Percentiles rank a stretch among this genome's conserved stretches.
Conservation (phyloP, 768 basidiomycete genomes). For the Clavulina sp. region DNA sequence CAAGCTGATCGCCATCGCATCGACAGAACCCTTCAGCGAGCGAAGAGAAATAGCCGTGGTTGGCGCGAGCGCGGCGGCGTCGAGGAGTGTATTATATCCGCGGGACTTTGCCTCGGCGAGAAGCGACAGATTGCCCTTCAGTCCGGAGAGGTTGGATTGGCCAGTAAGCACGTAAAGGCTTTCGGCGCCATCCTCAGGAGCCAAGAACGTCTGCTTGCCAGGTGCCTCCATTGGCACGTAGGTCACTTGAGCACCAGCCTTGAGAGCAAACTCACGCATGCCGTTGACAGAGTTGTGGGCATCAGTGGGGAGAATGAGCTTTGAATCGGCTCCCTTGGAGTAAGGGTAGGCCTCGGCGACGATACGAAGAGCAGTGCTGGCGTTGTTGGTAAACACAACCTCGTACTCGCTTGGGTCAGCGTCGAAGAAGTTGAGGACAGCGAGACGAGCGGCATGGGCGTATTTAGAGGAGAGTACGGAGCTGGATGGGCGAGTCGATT, state of each 20-base stretch:
- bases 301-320: conserved; percentile 53
- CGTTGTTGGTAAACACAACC: conserved; percentile 68
- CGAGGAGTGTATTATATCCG: conserved; percentile 60
- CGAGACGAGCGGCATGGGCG: conserved; percentile 49
- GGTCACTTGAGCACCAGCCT: background rate
- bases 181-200: background rate
- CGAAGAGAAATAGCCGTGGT: conserved; percentile 47
- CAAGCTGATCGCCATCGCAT: conserved; percentile 70
- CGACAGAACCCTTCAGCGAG: conserved; percentile 35
- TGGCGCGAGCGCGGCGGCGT: conserved; percentile 66
- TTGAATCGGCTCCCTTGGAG: conserved; percentile 27
- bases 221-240: background rate
- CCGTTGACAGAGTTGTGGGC: conserved; percentile 30
- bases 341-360: conserved; percentile 72
- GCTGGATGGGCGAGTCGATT: conserved; percentile 24
- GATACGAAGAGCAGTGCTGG: conserved; percentile 61
- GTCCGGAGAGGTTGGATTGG: conserved; percentile 68
- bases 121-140: conserved; percentile 45
- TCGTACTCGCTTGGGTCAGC: conserved; percentile 54
- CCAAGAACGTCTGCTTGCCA: no score
- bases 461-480: conserved; percentile 51
- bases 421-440: conserved; percentile 59
- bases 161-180: conserved; percentile 64
- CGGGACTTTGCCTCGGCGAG: conserved; percentile 42
- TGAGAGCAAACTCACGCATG: conserved; percentile 3